A percentile compares a stretch with the other conserved stretches of the same genome.
phyloP scores from a whole-genome alignment of 2,329 filamentous ascomycete genomes.

The Colletotrichum acutatum region DNA sequence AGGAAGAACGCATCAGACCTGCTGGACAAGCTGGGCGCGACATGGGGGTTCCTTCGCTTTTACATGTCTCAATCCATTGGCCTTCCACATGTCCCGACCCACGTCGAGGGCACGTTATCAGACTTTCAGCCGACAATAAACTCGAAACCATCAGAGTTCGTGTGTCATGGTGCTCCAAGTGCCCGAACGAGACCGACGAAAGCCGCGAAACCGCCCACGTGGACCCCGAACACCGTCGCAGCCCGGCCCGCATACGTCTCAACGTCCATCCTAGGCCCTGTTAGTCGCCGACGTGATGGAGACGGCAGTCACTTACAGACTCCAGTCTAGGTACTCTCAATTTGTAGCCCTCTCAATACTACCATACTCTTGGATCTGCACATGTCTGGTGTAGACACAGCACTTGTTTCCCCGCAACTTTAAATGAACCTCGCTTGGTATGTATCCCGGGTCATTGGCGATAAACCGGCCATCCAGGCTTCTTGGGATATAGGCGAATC shows the following conservation, averaged over 20 bases:
- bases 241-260: background rate
- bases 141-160: background rate
- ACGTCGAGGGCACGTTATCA: background rate
- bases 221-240: slow-evolving; percentile 11
- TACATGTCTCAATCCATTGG: background rate
- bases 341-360: background rate
- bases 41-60: background rate
- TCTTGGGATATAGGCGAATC: background rate
- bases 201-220: slow-evolving; percentile 20
- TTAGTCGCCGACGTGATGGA: background rate
- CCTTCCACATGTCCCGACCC: background rate
- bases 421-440: background rate
- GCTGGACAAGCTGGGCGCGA: background rate
- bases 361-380: background rate
- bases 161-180: background rate
- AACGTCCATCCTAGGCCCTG: background rate
- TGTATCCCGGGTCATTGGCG: background rate
- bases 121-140: background rate
- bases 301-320: background rate
- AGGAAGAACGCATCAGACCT: background rate
- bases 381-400: background rate
- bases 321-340: no score
- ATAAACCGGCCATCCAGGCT: background rate
- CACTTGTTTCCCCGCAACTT: background rate
- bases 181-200: slow-evolving; percentile 14